These are phyloP conservation scores for Cicer yamashitae DNA, from an alignment of 306 rosid genomes.

Conservation along the genomic window DNA sequence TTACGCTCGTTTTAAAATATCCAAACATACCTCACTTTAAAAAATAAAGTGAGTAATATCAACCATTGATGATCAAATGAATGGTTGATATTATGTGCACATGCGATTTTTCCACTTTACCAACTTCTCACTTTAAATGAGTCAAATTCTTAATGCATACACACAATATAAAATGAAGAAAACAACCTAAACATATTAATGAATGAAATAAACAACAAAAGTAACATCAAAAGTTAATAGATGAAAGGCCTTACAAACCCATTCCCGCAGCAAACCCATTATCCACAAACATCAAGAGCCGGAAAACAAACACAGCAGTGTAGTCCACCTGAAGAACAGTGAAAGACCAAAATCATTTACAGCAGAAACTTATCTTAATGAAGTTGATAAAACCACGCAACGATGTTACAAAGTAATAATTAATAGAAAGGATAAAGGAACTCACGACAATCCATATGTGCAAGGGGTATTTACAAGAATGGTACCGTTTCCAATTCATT, in stretches of 20 bases:
- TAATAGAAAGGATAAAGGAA: constrained; percentile 34
- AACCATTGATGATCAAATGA: too few species aligned
- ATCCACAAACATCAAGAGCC: constrained; percentile 94
- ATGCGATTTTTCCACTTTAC: too few species aligned
- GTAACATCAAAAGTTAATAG: constrained; percentile 32
- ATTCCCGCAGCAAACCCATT: constrained; percentile 97
- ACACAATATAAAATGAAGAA: constrained; percentile 25
- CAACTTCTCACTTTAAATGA: too few species aligned
- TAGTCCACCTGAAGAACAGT: constrained; percentile 82
- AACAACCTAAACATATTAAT: background rate
- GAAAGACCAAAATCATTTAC: background rate
- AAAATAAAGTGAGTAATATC: too few species aligned
- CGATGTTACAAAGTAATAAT: background rate
- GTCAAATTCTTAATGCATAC: too few species aligned
- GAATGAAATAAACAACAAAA: constrained; percentile 5
- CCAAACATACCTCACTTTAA: too few species aligned
- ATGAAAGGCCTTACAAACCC: constrained; percentile 90
- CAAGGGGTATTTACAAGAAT: constrained; percentile 81
- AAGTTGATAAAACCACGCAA: background rate
- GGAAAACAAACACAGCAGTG: constrained; percentile 85
- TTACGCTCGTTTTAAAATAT: too few species aligned
- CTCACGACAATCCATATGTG: constrained; percentile 97
- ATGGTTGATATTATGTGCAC: too few species aligned
- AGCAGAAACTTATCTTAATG: background rate
- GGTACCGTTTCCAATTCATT: constrained; percentile 87